Conservation (phyloP, 1,284 basidiomycete genomes). For the Microbotryomycetes sp. region DNA sequence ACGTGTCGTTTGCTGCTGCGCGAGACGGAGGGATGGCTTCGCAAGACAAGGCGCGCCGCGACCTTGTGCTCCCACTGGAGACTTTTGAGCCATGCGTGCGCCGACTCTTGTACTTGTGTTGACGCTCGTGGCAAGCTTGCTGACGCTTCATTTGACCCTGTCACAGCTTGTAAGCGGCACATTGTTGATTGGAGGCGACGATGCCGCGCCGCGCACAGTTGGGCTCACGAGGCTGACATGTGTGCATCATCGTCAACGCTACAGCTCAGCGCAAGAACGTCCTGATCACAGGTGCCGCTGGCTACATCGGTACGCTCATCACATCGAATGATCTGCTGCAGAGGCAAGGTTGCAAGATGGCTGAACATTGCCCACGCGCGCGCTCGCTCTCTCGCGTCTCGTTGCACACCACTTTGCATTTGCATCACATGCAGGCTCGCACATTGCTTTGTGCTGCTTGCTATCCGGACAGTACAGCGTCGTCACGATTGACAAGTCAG, state of each 20-base stretch:
- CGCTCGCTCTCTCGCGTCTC: background rate
- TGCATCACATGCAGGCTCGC: constrained; percentile 37
- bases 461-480: constrained; percentile 45
- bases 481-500: constrained; percentile 40
- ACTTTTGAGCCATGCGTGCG: background rate
- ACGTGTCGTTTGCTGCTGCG: background rate
- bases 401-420: background rate
- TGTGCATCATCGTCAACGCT: background rate
- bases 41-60: background rate
- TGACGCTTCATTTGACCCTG: background rate
- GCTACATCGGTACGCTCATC: constrained; percentile 35
- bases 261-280: constrained; percentile 25
- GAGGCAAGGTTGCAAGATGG: background rate
- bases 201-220: too few relatives aligned
- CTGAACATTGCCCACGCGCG: background rate
- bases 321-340: background rate
- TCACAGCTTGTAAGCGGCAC: background rate
- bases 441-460: constrained; percentile 45
- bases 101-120: background rate
- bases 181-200: too few relatives aligned
- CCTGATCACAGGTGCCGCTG: constrained; percentile 33
- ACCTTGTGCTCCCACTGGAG: background rate
- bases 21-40: too few relatives aligned
- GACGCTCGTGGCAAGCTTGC: background rate
- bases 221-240: background rate